These are phyloP conservation scores for Fragaria ananassa DNA, from an alignment of 306 rosid species.

Conservation along the genomic window DNA sequence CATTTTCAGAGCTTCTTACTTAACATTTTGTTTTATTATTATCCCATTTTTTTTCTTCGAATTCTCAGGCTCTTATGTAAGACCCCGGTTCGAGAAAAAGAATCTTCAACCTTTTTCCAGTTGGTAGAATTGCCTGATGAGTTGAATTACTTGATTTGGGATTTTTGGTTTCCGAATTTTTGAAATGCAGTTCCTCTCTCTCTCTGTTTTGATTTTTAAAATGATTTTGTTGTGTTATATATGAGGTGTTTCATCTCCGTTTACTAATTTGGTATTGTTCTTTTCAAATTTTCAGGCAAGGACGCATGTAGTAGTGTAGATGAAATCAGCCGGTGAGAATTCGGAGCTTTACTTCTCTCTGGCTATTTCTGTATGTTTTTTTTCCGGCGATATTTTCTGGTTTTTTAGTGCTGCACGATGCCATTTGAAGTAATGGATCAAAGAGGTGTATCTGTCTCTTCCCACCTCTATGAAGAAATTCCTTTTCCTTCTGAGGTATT, in stretches of 20 bases:
- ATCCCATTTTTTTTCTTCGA: background rate
- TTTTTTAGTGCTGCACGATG: constrained; percentile 49
- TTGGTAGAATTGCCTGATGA: background rate
- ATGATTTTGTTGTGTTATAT: background rate
- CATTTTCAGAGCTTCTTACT: constrained; percentile 7
- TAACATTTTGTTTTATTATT: background rate
- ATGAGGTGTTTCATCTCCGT: background rate
- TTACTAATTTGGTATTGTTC: background rate
- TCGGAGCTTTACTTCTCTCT: constrained; percentile 8
- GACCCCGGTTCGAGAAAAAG: background rate
- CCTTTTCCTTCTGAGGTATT: constrained; percentile 63
- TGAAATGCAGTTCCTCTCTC: background rate
- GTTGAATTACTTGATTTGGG: background rate
- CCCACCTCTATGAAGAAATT: constrained; percentile 58
- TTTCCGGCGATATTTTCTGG: constrained; percentile 24
- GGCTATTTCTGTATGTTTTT: constrained; percentile 1
- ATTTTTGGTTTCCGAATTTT: background rate
- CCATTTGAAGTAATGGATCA: constrained; percentile 70
- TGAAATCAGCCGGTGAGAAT: constrained; percentile 26
- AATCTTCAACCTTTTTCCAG: background rate
- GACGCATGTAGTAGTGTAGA: constrained; percentile 16
- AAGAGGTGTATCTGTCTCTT: constrained; percentile 55
- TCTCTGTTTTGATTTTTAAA: background rate
- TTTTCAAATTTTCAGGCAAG: constrained; percentile 33
- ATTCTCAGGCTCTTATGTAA: background rate